Conservation (phyloP, 2,329 filamentous ascomycete genomes). For the Microcera coccophila region DNA sequence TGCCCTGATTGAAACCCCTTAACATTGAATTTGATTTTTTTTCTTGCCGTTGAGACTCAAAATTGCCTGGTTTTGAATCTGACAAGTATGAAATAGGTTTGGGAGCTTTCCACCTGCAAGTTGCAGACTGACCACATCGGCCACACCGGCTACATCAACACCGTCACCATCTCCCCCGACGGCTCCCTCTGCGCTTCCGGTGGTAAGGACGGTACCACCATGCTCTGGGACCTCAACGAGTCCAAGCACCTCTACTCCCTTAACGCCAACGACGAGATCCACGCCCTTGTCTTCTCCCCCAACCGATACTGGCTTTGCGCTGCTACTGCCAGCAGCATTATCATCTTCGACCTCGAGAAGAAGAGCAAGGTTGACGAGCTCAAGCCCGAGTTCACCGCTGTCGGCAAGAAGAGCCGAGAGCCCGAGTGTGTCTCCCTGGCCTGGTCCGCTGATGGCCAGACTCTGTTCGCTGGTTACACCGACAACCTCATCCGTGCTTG, state of each 20-base stretch:
- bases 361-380: conserved; percentile 99
- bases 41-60: neutral
- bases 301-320: conserved; percentile 99
- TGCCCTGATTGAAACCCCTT: conserved; percentile 63
- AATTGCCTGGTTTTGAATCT: conserved; percentile 2
- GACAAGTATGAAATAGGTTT: conserved; percentile 64
- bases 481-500: conserved; percentile 98
- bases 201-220: conserved; percentile 99
- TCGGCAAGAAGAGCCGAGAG: conserved; percentile 98
- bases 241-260: conserved; percentile 99
- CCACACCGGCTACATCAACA: conserved; percentile 99
- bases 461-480: conserved; percentile 98
- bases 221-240: conserved; percentile 99
- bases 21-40: conserved; percentile 9
- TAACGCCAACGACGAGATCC: conserved; percentile 99
- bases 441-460: conserved; percentile 98
- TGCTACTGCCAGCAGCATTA: conserved; percentile 94
- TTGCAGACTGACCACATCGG: conserved; percentile 99
- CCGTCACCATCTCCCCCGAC: conserved; percentile 99
- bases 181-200: conserved; percentile 98
- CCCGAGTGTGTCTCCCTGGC: conserved; percentile 97
- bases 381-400: conserved; percentile 96
- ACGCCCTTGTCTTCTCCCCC: conserved; percentile 99
- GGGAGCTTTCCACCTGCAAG: conserved; percentile 99
- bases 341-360: conserved; percentile 99